These are phyloP conservation scores for Dendrobium nobile DNA, from an alignment of 106 monocot species.

Conservation along the genomic window DNA sequence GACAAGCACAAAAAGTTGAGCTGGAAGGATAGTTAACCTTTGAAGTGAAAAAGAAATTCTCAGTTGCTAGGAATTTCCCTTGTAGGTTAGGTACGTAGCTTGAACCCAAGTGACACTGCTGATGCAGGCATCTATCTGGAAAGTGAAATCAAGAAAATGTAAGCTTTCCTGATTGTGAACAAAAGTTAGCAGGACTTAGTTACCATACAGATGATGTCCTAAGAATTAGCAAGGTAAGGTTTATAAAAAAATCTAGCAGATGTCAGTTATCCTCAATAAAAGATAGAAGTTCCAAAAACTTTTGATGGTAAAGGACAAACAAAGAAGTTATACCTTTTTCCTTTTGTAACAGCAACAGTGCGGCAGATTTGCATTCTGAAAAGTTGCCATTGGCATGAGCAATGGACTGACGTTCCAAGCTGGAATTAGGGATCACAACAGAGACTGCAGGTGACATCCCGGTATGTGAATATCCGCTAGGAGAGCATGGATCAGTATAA, in stretches of 20 bases:
- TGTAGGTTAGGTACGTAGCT: conserved; percentile 46
- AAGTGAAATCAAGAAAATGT: neutral
- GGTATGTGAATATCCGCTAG: conserved; percentile 45
- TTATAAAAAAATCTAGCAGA: no score
- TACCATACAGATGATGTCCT: neutral
- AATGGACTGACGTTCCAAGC: conserved; percentile 11
- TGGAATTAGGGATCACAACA: conserved; percentile 7
- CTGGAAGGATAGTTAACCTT: conserved; percentile 23
- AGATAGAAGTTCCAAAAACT: no score
- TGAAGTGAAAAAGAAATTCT: conserved; percentile 69
- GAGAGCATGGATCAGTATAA: conserved; percentile 68
- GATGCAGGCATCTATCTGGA: conserved; percentile 49
- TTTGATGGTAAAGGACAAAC: neutral
- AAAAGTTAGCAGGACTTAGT: neutral
- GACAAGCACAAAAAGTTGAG: neutral
- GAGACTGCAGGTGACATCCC: conserved; percentile 7
- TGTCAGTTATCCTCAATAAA: no score
- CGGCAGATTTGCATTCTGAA: conserved; percentile 66
- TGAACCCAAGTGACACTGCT: conserved; percentile 48
- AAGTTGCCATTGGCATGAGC: conserved; percentile 54
- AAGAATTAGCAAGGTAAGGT: no score
- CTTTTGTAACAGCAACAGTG: conserved; percentile 45
- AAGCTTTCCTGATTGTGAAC: neutral
- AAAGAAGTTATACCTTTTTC: conserved; percentile 48
- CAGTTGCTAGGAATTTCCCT: conserved; percentile 65